Evolutionary conservation across 768 basidiomycete species (phyloP), one percentile per base, ranked within the genome.

Genomic region (Agaricus sinodeliciosus): DNA sequence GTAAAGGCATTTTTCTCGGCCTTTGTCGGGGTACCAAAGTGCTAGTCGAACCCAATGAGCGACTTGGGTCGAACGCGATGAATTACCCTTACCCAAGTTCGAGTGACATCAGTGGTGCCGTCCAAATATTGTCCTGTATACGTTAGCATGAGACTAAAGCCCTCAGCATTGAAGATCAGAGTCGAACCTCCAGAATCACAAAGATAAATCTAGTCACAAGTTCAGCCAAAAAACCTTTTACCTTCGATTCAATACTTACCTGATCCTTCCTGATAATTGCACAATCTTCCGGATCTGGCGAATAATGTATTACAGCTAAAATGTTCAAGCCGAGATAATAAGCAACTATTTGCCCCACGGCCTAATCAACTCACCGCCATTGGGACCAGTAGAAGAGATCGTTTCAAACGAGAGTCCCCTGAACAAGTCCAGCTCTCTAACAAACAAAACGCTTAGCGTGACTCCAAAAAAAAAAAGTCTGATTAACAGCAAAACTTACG

Each of bases 81-180:
- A 48, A 19, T 12, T 51, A 31, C 19, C 28, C 79, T 60, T 62
- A 87, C 89, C 84, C 82, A 86, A 55, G 92, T 96, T 40, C 94
- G 75, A 1, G 94, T 95, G 13, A 89, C 88, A 63, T 99, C 95
- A 1, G 96, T 99, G 0, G 95, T 98, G 9, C 95, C 95, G 59
- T 98, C 95, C 31, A 81, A 65, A 69, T 85, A 95, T 68, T 96
- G 94, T 2, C 78, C 86, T 87, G 18, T 25, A 18, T 47, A 3
- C 18, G 26, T 4, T 4, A 18, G 6, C 18, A 42, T n/a, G 27
- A 19, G 12, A n/a, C 9, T 13, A 13, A 27, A 39, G 41, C 12
- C 26, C 50, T 62, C 47, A 39, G 28, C 43, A 22, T 3, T 35
- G 26, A 12, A 8, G 18, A 9, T 0, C 34, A 25, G 27, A 4